Evolutionary conservation across 2,329 filamentous ascomycete species (phyloP).

Genomic region (Aspergillus hiratsukae): DNA sequence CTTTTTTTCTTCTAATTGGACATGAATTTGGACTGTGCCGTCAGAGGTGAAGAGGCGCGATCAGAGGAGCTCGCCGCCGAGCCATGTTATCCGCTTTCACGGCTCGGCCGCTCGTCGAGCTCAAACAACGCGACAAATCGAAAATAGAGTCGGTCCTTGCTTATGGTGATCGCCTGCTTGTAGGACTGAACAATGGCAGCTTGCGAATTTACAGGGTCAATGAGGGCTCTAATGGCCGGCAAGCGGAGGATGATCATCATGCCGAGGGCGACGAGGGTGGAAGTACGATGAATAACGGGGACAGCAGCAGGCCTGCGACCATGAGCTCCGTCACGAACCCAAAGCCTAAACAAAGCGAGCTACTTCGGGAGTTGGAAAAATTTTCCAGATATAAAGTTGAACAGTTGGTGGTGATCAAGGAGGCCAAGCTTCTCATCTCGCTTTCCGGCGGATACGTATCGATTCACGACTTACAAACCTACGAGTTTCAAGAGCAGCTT

Average conservation of each 20-base stretch:
- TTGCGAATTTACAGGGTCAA: constrained; percentile 90
- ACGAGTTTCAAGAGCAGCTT: constrained; percentile 74
- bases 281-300: constrained; percentile 11
- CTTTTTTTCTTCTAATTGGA: constrained; percentile 8
- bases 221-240: constrained; percentile 48
- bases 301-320: constrained; percentile 5
- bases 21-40: constrained; percentile 12
- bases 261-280: constrained; percentile 10
- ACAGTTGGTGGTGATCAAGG: constrained; percentile 92
- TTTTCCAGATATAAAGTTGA: constrained; percentile 88
- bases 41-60: constrained; percentile 15
- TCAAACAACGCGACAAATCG: constrained; percentile 90
- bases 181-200: constrained; percentile 83
- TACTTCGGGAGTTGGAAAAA: constrained; percentile 87
- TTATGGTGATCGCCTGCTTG: constrained; percentile 85
- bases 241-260: constrained; percentile 28
- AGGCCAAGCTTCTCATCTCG: constrained; percentile 85
- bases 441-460: constrained; percentile 86
- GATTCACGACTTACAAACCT: constrained; percentile 82
- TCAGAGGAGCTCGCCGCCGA: constrained; percentile 12
- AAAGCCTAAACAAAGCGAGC: constrained; percentile 63
- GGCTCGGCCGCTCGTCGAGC: constrained; percentile 93
- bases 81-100: constrained; percentile 95
- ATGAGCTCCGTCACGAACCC: constrained; percentile 6
- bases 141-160: constrained; percentile 95